Base-by-base conservation (phyloP, 495 filamentous ascomycete species). In the Hypoxylon fuscum region DNA sequence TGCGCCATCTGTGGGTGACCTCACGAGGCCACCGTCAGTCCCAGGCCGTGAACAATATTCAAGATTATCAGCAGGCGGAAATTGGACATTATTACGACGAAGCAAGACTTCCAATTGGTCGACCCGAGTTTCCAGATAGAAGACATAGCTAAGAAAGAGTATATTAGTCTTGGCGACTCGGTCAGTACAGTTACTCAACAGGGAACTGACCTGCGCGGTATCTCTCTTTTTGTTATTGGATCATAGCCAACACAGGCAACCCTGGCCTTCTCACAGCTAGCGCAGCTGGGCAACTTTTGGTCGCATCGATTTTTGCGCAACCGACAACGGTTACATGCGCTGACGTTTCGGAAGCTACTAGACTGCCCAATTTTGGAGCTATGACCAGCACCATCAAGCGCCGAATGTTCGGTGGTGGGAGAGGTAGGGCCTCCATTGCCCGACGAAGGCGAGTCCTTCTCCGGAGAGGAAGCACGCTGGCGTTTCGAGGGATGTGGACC, bases 281-380 rank as follows among this genome's bases (percentile, higher is more conserved):
- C 85, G 74, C 94, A 98, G 47, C 89, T 89, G 20, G 94, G 94
- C 43, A 98, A 82, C 41, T 87, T 86, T 79, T 96, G 93, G 71
- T 98, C 94, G 70, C 94, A 98, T 22, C 93, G 85, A 68, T 98
- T 97, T 77, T 98, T 98, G 63, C 94, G 86, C 62, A 94, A 76
- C 10, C 94, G 86, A 71, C 94, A 98, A 17, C 94, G 86, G 76
- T 97, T 96, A 73, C 94, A 98, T 43, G 94, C 94, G 62, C 90
- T 94, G 58, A 98, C 94, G 72, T 96, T 97, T 65, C 93, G 88
- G 74, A 97, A 97, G 66, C 74, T 83, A 66, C 77, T 82, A 53
- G 79, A 81, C 59, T 82, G 80, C 1, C 78, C 76, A 15, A 73
- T 69, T 66, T 80, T 83, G 22, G 55, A 52, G 53, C 48, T 38